phyloP scores from a whole-genome alignment of 768 basidiomycete species.

The Exidia glandulosa region DNA sequence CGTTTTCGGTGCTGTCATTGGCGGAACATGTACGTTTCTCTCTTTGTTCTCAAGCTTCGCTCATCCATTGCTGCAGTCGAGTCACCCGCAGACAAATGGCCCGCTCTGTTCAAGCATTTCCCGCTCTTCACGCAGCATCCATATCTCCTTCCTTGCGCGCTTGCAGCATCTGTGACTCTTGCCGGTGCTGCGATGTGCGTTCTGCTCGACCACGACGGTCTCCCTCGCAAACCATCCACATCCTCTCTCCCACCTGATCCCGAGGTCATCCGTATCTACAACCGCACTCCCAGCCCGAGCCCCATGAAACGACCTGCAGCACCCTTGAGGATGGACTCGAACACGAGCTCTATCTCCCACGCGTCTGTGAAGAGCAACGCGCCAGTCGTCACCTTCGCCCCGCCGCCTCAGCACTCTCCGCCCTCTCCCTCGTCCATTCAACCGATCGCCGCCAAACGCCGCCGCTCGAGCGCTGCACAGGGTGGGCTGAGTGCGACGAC shows the following conservation, averaged over 20 bases:
- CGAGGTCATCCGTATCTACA: slow-evolving; percentile 7
- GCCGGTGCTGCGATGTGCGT: slow-evolving; percentile 61
- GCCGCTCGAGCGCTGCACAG: background rate
- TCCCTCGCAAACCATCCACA: slow-evolving; percentile 59
- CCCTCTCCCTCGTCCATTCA: background rate
- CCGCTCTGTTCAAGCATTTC: slow-evolving; percentile 52
- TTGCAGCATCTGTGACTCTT: slow-evolving; percentile 70
- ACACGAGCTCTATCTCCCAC: background rate
- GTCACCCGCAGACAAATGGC: slow-evolving; percentile 80
- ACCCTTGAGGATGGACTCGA: background rate
- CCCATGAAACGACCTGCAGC: background rate
- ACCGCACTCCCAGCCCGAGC: too few species aligned
- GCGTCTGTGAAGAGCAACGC: too few species aligned
- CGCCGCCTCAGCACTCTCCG: background rate
- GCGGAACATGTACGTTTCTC: slow-evolving; percentile 57
- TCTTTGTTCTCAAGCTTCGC: background rate
- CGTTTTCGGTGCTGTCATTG: slow-evolving; percentile 79
- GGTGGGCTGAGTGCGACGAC: background rate
- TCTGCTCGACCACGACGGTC: slow-evolving; percentile 89
- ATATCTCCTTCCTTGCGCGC: slow-evolving; percentile 79
- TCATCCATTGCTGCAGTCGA: slow-evolving; percentile 41
- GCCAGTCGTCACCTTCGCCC: background rate
- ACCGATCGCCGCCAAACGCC: background rate
- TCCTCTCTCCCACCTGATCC: slow-evolving; percentile 83
- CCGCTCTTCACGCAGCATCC: slow-evolving; percentile 70